Evolutionary conservation across 495 filamentous ascomycete species (phyloP), one percentile per base, ranked within the genome.

Genomic region (Parmelia sp.): DNA sequence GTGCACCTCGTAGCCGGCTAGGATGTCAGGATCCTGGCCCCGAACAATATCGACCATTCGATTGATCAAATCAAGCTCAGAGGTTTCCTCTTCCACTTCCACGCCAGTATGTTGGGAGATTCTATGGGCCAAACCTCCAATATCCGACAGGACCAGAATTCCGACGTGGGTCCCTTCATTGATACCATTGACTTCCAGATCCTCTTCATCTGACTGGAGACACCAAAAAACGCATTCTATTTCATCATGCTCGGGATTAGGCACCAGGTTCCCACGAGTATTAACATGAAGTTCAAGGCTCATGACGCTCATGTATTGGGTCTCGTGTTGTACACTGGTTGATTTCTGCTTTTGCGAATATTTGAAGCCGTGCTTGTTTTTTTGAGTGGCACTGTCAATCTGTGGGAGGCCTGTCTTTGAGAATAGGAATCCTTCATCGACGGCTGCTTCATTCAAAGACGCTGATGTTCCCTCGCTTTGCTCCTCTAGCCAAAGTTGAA

Each of bases 261-360:
- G 91, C 31, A 89, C 81, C 35, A 97, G 78, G 59, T 82, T 82
- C 21, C 85, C 91, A 51, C 91, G 82, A 9, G 89, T 96, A 72
- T 96, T 97, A 62, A 95, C 88, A 73, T 98, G 94, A n/a, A 97
- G 73, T 71, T 98, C 94, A 9, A 98, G 73, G 68, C 92, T 92
- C 92, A 98, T 92, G 40, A 85, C 90, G 74, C 90, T 96, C 92
- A 97, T 97, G 72, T 96, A 92, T 67, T 96, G 92, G 9, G 86
- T 84, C 72, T 96, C 91, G 66, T 93, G 89, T 68, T 89, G 83
- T 44, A 94, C 88, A 70, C 86, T 91, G 1, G 87, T 89, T 7
- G 86, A 85, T 70, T 85, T 84, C 60, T 79, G 75, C 68, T 88
- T 90, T 71, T 94, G 92, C 1, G 91, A 92, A 72, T 89, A 94